phyloP scores from a whole-genome alignment of 176 grass and related monocot species.

The Sorghum bicolor region DNA sequence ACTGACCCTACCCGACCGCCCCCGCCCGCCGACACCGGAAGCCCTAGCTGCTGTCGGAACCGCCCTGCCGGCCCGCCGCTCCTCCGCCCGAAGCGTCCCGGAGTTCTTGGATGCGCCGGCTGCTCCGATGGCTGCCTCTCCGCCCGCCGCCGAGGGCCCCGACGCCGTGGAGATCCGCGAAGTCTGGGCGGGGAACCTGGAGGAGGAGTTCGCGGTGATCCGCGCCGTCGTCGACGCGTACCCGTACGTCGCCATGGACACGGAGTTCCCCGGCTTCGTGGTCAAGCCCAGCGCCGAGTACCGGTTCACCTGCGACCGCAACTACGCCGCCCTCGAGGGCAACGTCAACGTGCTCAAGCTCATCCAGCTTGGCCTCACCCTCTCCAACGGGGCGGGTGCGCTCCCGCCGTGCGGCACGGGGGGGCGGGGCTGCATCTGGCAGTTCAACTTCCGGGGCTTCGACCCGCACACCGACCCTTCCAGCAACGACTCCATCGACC shows the following conservation, averaged over 20 bases:
- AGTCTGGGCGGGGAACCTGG: conserved; percentile 67
- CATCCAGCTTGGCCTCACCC: conserved; percentile 79
- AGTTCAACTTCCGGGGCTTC: conserved; percentile 90
- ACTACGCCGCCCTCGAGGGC: conserved; percentile 58
- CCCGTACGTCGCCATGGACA: conserved; percentile 76
- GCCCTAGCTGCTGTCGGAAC: conserved; percentile 13
- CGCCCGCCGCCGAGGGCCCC: not conserved
- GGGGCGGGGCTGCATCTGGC: conserved; percentile 50
- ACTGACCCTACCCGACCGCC: not conserved
- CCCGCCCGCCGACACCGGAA: not conserved
- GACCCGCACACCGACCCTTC: conserved; percentile 37
- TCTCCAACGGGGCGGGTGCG: conserved; percentile 56
- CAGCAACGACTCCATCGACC: conserved; percentile 57
- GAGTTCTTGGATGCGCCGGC: conserved; percentile 36
- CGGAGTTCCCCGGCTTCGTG: conserved; percentile 79
- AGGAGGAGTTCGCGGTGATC: conserved; percentile 68
- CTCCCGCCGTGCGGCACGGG: conserved; percentile 44
- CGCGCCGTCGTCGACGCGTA: conserved; percentile 50
- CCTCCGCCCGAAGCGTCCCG: not conserved
- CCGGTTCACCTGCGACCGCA: conserved; percentile 25
- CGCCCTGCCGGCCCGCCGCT: not conserved
- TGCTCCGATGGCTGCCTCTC: conserved; percentile 35
- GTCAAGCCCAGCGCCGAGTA: conserved; percentile 23
- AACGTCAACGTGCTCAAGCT: conserved; percentile 85
- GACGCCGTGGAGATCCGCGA: conserved; percentile 67